Conservation (phyloP, 805 yeast genomes). For the Lipomyces starkeyi region DNA sequence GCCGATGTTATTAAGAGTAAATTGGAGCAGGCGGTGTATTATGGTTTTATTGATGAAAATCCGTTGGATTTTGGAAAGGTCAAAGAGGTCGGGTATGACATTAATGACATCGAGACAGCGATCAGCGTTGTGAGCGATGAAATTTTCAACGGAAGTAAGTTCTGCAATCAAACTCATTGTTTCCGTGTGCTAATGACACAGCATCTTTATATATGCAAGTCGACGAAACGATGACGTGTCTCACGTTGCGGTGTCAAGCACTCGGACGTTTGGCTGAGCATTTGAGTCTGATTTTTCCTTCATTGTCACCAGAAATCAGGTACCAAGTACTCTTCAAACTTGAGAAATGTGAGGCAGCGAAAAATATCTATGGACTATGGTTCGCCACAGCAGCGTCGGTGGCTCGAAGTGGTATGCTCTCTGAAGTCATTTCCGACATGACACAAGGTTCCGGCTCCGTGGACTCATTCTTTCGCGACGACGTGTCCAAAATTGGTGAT, state of each 20-base stretch:
- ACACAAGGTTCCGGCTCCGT: conserved; percentile 6
- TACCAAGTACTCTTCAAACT: conserved; percentile 50
- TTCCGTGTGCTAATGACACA: neutral
- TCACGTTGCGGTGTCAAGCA: conserved; percentile 56
- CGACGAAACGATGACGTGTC: conserved; percentile 31
- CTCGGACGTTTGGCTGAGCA: conserved; percentile 55
- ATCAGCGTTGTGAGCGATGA: conserved; percentile 58
- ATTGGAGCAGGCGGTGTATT: conserved; percentile 84
- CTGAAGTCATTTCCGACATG: conserved; percentile 22
- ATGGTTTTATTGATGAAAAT: conserved; percentile 49
- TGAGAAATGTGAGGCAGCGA: conserved; percentile 58
- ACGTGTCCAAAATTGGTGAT: conserved; percentile 28
- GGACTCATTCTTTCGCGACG: conserved; percentile 28
- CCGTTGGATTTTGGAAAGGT: conserved; percentile 58
- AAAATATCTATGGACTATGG: conserved; percentile 49
- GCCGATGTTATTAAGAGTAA: conserved; percentile 64
- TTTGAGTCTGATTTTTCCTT: conserved; percentile 50
- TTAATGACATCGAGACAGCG: conserved; percentile 58
- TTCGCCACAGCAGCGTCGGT: neutral
- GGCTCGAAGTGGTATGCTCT: conserved; percentile 9
- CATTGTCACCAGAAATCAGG: conserved; percentile 49
- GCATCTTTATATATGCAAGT: conserved; percentile 29
- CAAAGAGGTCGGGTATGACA: conserved; percentile 53
- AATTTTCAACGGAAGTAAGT: conserved; percentile 55
- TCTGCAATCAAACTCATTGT: neutral